Conservation (phyloP, 140 eudicot genomes). For the Ambrosia hybrid region DNA sequence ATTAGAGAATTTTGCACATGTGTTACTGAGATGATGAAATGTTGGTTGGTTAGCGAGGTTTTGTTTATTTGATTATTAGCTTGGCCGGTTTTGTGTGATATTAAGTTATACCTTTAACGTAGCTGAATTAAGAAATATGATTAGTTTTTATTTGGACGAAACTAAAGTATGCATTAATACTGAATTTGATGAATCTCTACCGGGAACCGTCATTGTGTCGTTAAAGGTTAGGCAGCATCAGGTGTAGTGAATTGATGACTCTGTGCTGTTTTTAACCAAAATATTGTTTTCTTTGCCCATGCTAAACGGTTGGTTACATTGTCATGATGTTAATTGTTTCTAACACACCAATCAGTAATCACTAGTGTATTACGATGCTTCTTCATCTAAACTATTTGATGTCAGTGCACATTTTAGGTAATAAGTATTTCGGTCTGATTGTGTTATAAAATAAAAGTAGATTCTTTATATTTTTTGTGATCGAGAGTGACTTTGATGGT, state of each 20-base stretch:
- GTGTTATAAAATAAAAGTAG: background rate
- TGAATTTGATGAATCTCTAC: background rate
- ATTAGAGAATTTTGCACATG: background rate
- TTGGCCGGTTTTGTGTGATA: background rate
- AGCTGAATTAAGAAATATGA: conserved; percentile 6
- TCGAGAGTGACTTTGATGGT: conserved; percentile 5
- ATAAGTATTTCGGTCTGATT: background rate
- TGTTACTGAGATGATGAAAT: background rate
- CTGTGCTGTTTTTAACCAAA: background rate
- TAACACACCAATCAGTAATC: background rate
- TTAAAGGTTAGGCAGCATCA: background rate
- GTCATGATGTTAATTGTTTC: background rate
- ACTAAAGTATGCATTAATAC: background rate
- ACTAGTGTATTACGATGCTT: conserved; percentile 4
- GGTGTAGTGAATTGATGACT: background rate
- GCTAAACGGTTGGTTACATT: background rate
- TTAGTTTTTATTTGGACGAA: background rate
- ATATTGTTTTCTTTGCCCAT: background rate
- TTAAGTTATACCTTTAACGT: background rate
- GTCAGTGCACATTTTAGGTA: background rate
- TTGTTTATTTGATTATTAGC: background rate
- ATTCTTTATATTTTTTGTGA: conserved; percentile 7
- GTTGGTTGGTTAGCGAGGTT: background rate
- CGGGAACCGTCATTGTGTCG: background rate
- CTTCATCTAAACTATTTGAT: background rate